Conservation (phyloP, 2,329 filamentous ascomycete genomes). For the Neofusicoccum kwambonambiense region DNA sequence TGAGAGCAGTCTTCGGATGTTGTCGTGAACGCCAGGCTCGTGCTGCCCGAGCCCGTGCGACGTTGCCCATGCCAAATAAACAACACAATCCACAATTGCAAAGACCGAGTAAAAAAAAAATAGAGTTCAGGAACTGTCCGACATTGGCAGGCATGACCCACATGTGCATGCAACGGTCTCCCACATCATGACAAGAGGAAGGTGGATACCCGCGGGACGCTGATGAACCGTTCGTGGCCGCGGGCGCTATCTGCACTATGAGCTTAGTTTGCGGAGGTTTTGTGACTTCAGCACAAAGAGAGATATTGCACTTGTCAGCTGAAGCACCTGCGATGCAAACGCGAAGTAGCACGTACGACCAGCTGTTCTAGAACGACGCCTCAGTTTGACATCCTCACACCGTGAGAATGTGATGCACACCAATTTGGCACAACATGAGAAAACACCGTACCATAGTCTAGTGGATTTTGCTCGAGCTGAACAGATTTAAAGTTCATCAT, state of each 20-base stretch:
- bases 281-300: neutral
- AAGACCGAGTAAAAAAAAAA: neutral
- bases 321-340: neutral
- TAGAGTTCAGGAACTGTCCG: neutral
- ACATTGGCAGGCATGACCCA: neutral
- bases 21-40: constrained; percentile 2
- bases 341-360: neutral
- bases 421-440: neutral
- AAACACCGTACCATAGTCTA: neutral
- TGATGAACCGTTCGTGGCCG: neutral
- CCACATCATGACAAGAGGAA: neutral
- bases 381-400: neutral
- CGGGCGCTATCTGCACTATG: neutral
- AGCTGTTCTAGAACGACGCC: neutral
- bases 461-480: neutral
- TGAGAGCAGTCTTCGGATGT: neutral
- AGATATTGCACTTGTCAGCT: neutral
- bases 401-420: neutral
- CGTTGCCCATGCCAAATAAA: constrained; percentile 5
- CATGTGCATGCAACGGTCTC: neutral
- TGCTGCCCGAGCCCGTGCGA: neutral
- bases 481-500: constrained; percentile 30
- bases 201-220: neutral
- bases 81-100: neutral
- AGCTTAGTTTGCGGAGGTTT: neutral